phyloP scores from a whole-genome alignment of 2,329 filamentous ascomycete genomes.

The Phaeosphaeria sp. region DNA sequence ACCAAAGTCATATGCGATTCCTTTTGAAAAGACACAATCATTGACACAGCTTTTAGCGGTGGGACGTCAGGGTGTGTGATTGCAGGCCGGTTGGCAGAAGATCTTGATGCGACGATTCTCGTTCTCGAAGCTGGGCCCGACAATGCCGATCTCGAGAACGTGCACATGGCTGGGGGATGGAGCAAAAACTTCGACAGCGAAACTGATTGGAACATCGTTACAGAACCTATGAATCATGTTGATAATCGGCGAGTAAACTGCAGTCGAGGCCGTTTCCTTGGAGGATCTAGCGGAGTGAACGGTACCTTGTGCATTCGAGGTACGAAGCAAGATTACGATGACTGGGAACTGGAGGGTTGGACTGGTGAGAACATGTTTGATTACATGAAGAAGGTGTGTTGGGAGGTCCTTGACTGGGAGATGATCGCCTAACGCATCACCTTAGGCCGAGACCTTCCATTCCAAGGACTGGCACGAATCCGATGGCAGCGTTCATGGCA shows the following conservation, averaged over 20 bases:
- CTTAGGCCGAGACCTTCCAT: conserved; percentile 62
- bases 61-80: conserved; percentile 59
- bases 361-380: conserved; percentile 63
- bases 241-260: conserved; percentile 55
- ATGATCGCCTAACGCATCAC: background rate
- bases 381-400: conserved; percentile 60
- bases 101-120: conserved; percentile 50
- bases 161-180: conserved; percentile 60
- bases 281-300: conserved; percentile 58
- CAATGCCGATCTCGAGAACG: conserved; percentile 55
- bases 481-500: conserved; percentile 53
- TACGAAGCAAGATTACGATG: conserved; percentile 59
- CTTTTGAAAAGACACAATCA: too few species aligned
- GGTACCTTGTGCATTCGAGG: conserved; percentile 59
- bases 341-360: conserved; percentile 64
- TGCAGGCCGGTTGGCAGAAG: conserved; percentile 56
- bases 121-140: conserved; percentile 58
- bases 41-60: conserved; percentile 37
- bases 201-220: conserved; percentile 60
- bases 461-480: conserved; percentile 64
- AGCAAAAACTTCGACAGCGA: conserved; percentile 56
- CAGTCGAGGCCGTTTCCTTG: conserved; percentile 58
- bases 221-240: conserved; percentile 48
- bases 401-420: accelerated
- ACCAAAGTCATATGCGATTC: too few species aligned